Conservation (phyloP, 2,329 filamentous ascomycete genomes). For the Aspergillus aculeatinus region DNA sequence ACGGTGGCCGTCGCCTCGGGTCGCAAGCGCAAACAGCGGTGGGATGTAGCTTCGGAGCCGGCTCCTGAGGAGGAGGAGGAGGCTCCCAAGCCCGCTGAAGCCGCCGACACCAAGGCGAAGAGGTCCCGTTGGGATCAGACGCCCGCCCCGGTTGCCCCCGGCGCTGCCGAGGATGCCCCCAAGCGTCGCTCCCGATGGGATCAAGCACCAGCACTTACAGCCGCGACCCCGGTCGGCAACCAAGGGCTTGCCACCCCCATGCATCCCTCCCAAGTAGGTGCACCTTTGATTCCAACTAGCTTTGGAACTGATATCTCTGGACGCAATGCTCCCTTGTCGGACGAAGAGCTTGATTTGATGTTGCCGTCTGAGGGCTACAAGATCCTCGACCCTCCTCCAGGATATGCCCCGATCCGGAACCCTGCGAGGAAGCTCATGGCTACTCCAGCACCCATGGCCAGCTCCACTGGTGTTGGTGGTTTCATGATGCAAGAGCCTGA, state of each 20-base stretch:
- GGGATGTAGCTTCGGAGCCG: conserved; percentile 69
- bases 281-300: conserved; percentile 53
- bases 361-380: conserved; percentile 92
- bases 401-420: conserved; percentile 80
- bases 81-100: conserved; percentile 52
- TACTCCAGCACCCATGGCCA: conserved; percentile 64
- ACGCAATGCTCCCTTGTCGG: conserved; percentile 79
- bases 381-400: conserved; percentile 82
- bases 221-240: conserved; percentile 71
- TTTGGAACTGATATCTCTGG: conserved; percentile 80
- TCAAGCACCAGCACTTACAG: conserved; percentile 67
- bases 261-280: conserved; percentile 65
- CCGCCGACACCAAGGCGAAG: conserved; percentile 63
- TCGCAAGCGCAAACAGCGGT: conserved; percentile 89
- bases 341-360: conserved; percentile 91
- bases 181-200: conserved; percentile 89
- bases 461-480: conserved; percentile 64
- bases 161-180: conserved; percentile 55
- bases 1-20: conserved; percentile 62
- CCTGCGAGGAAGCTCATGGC: conserved; percentile 72
- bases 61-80: conserved; percentile 47
- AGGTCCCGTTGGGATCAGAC: conserved; percentile 87
- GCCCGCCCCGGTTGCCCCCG: conserved; percentile 54
- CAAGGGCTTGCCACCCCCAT: conserved; percentile 75
- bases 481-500: conserved; percentile 99